phyloP scores from a whole-genome alignment of 768 basidiomycete genomes.

The Clitopilus hobsonii region DNA sequence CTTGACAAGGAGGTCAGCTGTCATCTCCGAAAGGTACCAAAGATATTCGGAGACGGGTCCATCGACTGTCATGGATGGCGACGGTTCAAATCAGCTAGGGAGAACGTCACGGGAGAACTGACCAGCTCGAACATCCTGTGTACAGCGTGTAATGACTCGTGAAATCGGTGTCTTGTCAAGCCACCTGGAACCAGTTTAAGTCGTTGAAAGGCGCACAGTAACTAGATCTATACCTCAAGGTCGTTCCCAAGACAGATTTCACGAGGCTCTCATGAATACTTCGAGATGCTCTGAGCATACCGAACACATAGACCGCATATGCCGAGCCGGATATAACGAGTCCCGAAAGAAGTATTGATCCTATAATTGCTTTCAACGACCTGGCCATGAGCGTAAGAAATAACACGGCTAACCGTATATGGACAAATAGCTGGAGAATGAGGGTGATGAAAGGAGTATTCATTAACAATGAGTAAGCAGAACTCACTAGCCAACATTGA shows the following conservation, averaged over 20 bases:
- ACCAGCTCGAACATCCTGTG: slow-evolving; percentile 54
- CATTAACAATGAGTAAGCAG: too few relatives aligned
- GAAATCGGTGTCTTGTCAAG: slow-evolving; percentile 40
- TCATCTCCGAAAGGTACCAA: slow-evolving; percentile 20
- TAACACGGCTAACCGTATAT: slow-evolving; percentile 29
- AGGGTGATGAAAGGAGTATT: too few relatives aligned
- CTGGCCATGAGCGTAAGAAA: slow-evolving; percentile 2
- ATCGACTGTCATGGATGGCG: slow-evolving; percentile 63
- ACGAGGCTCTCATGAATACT: slow-evolving; percentile 49
- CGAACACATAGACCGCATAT: slow-evolving; percentile 38
- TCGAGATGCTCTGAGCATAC: slow-evolving; percentile 48
- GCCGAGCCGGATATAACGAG: slow-evolving; percentile 26
- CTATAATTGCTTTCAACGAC: slow-evolving; percentile 18
- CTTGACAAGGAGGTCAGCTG: slow-evolving; percentile 32
- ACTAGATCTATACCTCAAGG: slow-evolving; percentile 55
- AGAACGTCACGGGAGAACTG: too few relatives aligned
- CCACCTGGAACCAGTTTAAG: slow-evolving; percentile 31
- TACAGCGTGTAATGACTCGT: slow-evolving; percentile 62
- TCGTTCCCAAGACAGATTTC: slow-evolving; percentile 51
- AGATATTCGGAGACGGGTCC: slow-evolving; percentile 25
- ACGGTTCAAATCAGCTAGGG: too few relatives aligned
- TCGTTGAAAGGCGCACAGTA: too few relatives aligned
- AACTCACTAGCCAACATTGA: slow-evolving; percentile 31
- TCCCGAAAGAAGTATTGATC: slow-evolving; percentile 25
- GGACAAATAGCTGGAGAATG: slow-evolving; percentile 50